Evolutionary conservation across 2,329 filamentous ascomycete species (phyloP), one percentile per base, ranked within the genome.

Genomic region (Calonectria pteridis): DNA sequence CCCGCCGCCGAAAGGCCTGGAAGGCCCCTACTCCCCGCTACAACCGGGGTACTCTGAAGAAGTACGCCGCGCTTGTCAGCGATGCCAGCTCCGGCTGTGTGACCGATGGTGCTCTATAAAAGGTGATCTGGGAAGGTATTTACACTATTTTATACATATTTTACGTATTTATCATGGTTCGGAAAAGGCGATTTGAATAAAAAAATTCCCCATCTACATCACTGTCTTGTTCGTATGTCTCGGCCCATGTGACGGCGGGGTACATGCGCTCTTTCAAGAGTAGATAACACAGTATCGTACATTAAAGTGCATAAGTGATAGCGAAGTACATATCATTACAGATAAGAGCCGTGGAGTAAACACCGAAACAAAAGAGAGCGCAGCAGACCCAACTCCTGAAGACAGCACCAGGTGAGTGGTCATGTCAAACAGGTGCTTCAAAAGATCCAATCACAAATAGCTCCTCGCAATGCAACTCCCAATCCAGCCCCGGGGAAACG

Each of bases 1-100:
- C 84, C 14, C 84, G 84, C 80, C 87, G 93, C 72, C 86, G 87
- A 77, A 86, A 88, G 78, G 87, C 87, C 70, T 95, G 93, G 93
- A 89, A 88, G 81, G 87, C 89, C 33, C 93, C 93, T 3, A 83
- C 88, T 74, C 85, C 89, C 71, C 89, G 88, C 75, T 91, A 90
- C 71, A 87, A 86, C 79, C 89, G 91, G 79, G 93, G 93, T 63
- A 94, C 93, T 7, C 85, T 95, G 77, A 91, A 89, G 76, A 95
- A 95, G 85, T 95, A 95, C 80, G 92, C 93, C 6, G 75, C 82
- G 43, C 83, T 92, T 67, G 90, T 92, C 62, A 91, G 86, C 78
- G 85, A 92, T 75, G 90, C 90, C 10, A 91, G 89, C 81, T 84
- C 86, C n/a, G 90, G 90, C 16, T 92, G 90, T 78, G 87, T 92